phyloP scores from a whole-genome alignment of 352 stramenopile species.

The Phytophthora sp. region DNA sequence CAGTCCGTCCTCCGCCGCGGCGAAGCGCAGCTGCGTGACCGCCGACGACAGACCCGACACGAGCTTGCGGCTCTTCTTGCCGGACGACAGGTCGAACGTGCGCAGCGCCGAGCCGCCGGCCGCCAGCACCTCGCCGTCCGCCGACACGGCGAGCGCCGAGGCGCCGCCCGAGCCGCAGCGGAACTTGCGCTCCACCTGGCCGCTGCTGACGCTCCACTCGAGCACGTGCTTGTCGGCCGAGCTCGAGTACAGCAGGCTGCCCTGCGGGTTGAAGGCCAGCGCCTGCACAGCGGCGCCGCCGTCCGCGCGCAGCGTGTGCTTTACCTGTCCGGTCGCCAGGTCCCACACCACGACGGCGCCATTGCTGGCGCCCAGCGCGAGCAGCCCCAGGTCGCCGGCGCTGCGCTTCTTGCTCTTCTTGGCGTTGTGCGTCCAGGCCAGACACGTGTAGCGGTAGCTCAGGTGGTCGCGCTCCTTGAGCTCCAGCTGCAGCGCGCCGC shows the following conservation, averaged over 20 bases:
- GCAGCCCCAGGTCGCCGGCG: constrained; percentile 50
- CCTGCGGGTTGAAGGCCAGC: constrained; percentile 76
- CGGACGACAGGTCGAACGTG: constrained; percentile 77
- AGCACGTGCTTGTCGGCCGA: constrained; percentile 79
- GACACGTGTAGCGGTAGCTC: constrained; percentile 82
- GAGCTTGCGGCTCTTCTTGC: constrained; percentile 83
- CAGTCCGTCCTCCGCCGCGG: constrained; percentile 24
- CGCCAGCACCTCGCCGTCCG: constrained; percentile 67
- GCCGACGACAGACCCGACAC: constrained; percentile 74
- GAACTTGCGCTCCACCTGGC: constrained; percentile 67
- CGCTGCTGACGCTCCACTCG: constrained; percentile 75
- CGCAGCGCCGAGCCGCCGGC: constrained; percentile 69
- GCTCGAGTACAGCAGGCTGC: constrained; percentile 70
- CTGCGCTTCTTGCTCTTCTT: constrained; percentile 53
- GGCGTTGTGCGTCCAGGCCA: constrained; percentile 60
- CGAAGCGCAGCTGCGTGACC: constrained; percentile 77
- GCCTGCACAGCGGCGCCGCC: constrained; percentile 59
- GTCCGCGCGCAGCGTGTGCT: constrained; percentile 58
- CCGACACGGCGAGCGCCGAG: constrained; percentile 68
- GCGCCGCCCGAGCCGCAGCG: constrained; percentile 60
- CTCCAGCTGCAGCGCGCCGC: constrained; percentile 70
- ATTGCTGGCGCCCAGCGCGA: constrained; percentile 77
- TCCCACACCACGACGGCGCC: constrained; percentile 78
- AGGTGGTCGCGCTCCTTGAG: constrained; percentile 86
- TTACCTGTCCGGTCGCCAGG: constrained; percentile 68